Percentiles rank a stretch among this genome's conserved stretches.
phyloP scores from a whole-genome alignment of 306 rosid genomes.

The Castanospermum australe region DNA sequence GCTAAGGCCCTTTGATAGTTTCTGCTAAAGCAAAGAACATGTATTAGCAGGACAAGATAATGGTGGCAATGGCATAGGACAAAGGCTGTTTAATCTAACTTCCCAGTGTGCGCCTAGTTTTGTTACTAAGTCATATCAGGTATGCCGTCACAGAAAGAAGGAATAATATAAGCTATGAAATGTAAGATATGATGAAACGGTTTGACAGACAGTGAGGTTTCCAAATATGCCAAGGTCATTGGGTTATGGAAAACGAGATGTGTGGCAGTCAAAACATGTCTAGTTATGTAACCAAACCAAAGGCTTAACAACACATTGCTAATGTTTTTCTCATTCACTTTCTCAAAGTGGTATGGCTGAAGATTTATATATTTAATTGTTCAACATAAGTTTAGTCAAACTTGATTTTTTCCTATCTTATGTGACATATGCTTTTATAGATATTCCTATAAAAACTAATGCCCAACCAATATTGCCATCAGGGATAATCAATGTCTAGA shows the following conservation, averaged over 20 bases:
- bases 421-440: background rate
- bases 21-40: background rate
- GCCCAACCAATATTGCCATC: background rate
- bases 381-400: background rate
- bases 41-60: background rate
- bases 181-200: background rate
- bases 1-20: background rate
- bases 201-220: background rate
- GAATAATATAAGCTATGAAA: background rate
- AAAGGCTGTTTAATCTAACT: background rate
- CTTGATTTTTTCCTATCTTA: background rate
- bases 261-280: conserved; percentile 14
- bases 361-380: background rate
- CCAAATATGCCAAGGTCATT: background rate
- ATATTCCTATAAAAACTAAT: background rate
- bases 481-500: background rate
- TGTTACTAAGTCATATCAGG: background rate
- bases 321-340: background rate
- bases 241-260: background rate
- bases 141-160: background rate
- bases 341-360: background rate
- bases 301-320: background rate
- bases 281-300: background rate
- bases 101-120: background rate
- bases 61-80: background rate